A percentile compares a stretch with the other conserved stretches of the same genome.
Conservation (phyloP, 106 monocot species). For the Dioscorea zingiberensis region DNA sequence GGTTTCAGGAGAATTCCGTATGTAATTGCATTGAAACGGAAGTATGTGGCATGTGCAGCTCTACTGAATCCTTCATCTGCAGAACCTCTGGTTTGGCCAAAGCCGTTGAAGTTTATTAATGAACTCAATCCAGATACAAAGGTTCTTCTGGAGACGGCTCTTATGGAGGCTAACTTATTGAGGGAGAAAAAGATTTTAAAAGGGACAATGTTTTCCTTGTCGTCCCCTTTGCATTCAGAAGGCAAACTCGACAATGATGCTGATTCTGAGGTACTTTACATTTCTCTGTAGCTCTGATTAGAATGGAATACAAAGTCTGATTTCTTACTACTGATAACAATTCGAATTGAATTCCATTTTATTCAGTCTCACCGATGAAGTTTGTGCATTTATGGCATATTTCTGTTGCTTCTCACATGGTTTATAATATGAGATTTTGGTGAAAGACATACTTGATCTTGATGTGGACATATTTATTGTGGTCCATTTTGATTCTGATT, state of each 20-base stretch:
- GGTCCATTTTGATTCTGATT: too few species aligned
- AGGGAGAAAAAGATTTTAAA: conserved; percentile 16
- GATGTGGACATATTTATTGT: too few species aligned
- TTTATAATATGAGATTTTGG: too few species aligned
- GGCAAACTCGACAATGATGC: background rate
- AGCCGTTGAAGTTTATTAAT: conserved; percentile 13
- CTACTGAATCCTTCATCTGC: conserved; percentile 17
- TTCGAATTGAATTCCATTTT: too few species aligned
- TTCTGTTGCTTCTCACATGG: too few species aligned
- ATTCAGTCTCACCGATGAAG: too few species aligned
- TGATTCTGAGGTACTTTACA: background rate
- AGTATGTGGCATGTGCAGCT: conserved; percentile 14
- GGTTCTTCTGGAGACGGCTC: conserved; percentile 8
- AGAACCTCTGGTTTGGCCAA: conserved; percentile 17
- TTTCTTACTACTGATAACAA: too few species aligned
- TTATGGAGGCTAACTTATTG: conserved; percentile 16
- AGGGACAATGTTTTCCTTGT: background rate
- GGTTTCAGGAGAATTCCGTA: conserved; percentile 15
- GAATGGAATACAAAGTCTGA: background rate
- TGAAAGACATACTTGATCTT: too few species aligned
- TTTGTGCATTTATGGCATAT: too few species aligned
- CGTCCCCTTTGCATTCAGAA: conserved; percentile 12
- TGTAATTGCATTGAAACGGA: conserved; percentile 10
- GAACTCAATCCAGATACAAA: conserved; percentile 18
- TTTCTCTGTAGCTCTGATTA: background rate